phyloP scores from a whole-genome alignment of 352 stramenopile genomes.

The Phytopythium oedochilum region DNA sequence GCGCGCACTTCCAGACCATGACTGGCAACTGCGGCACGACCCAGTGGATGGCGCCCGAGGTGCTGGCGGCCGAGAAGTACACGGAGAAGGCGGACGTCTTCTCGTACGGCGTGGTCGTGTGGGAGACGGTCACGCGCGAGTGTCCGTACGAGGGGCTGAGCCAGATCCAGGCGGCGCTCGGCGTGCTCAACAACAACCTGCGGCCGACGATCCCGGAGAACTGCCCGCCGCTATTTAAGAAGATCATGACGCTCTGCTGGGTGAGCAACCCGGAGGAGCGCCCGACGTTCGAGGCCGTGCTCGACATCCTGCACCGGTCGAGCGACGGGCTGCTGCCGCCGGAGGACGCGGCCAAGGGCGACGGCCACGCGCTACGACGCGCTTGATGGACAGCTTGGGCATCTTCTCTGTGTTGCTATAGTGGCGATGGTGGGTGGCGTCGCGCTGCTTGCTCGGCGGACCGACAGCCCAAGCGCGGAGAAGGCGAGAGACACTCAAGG shows the following conservation, averaged over 20 bases:
- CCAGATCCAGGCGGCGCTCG: conserved; percentile 86
- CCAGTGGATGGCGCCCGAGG: conserved; percentile 86
- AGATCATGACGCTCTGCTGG: conserved; percentile 85
- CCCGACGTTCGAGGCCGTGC: conserved; percentile 75
- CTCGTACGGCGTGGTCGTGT: conserved; percentile 83
- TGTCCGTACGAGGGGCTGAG: conserved; percentile 91
- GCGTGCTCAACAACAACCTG: conserved; percentile 85
- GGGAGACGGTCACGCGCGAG: conserved; percentile 86
- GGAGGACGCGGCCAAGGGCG: neutral
- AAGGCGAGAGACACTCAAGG: too few species aligned
- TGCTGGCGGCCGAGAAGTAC: conserved; percentile 81
- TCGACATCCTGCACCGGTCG: conserved; percentile 64
- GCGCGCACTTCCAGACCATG: conserved; percentile 86
- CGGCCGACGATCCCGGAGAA: conserved; percentile 74
- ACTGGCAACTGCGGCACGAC: conserved; percentile 84
- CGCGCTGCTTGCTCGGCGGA: too few species aligned
- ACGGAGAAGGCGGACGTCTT: conserved; percentile 88
- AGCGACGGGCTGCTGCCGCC: conserved; percentile 17
- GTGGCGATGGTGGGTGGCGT: too few species aligned
- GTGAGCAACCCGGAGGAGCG: conserved; percentile 66
- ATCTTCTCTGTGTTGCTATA: too few species aligned
- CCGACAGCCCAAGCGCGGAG: too few species aligned
- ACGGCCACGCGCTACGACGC: neutral
- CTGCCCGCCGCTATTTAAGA: conserved; percentile 75
- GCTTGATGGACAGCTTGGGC: too few species aligned